Conservation (phyloP, 1,139 yeast species). For the Lodderomyces theae region DNA sequence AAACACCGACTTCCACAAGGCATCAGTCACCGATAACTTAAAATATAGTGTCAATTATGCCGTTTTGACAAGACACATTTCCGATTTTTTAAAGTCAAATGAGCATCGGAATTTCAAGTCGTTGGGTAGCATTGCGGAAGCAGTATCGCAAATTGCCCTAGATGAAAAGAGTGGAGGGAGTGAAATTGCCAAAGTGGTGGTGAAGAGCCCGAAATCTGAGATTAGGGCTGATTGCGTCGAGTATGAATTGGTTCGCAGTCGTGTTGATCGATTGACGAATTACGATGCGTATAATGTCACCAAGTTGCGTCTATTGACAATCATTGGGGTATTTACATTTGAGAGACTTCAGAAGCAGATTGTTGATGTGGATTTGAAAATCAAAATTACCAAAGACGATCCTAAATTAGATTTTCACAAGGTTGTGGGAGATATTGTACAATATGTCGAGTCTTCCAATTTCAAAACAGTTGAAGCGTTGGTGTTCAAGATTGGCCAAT, state of each 20-base stretch:
- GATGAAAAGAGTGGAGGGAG: slow-evolving; percentile 53
- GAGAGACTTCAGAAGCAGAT: slow-evolving; percentile 80
- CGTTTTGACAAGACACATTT: slow-evolving; percentile 64
- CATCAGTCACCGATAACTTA: slow-evolving; percentile 75
- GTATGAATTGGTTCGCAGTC: slow-evolving; percentile 32
- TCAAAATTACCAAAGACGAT: slow-evolving; percentile 38
- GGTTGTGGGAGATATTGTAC: slow-evolving; percentile 46
- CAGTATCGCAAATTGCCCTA: slow-evolving; percentile 48
- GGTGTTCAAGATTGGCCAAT: slow-evolving; percentile 69
- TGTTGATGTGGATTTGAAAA: slow-evolving; percentile 53
- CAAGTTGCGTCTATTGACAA: slow-evolving; percentile 60
- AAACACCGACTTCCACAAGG: slow-evolving; percentile 65
- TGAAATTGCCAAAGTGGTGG: slow-evolving; percentile 41
- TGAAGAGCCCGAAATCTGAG: slow-evolving; percentile 51
- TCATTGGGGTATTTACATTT: slow-evolving; percentile 89
- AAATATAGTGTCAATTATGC: slow-evolving; percentile 85
- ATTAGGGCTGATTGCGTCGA: slow-evolving; percentile 54
- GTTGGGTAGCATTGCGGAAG: slow-evolving; percentile 55
- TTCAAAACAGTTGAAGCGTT: slow-evolving; percentile 94
- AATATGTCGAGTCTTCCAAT: slow-evolving; percentile 67
- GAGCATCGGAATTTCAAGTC: slow-evolving; percentile 50
- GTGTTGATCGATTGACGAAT: slow-evolving; percentile 14
- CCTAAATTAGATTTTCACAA: slow-evolving; percentile 31
- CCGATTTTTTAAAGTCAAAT: slow-evolving; percentile 47
- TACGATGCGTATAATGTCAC: slow-evolving; percentile 36